Evolutionary conservation across 345 rosid genomes (phyloP).

Genomic region (Psidium guajava): DNA sequence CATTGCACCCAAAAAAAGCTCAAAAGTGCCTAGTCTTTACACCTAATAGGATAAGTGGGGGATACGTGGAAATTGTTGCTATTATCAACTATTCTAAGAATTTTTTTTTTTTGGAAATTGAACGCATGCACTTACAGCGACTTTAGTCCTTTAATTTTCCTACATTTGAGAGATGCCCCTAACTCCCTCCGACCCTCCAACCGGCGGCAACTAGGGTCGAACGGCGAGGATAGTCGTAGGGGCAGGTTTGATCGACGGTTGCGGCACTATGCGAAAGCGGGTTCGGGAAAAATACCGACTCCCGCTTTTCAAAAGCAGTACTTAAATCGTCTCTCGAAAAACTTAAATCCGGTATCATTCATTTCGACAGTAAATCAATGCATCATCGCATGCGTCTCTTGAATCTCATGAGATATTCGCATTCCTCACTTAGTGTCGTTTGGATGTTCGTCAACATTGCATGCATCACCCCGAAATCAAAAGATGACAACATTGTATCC

Average conservation of each 20-base stretch:
- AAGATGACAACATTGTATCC: neutral
- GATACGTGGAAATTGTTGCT: neutral
- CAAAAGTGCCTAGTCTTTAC: conserved; percentile 6
- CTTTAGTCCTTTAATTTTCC: neutral
- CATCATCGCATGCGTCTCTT: neutral
- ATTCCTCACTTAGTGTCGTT: neutral
- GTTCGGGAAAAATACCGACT: neutral
- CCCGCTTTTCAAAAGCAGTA: neutral
- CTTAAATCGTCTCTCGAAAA: neutral
- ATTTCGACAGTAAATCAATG: rapidly evolving
- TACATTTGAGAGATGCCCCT: neutral
- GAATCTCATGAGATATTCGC: neutral
- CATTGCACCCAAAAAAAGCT: neutral
- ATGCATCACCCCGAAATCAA: neutral
- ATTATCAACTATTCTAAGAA: neutral
- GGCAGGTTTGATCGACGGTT: neutral
- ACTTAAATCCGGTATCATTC: neutral
- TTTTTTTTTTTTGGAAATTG: neutral
- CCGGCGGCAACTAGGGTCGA: neutral
- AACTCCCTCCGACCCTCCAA: neutral
- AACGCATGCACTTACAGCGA: neutral
- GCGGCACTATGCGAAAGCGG: neutral
- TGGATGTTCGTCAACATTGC: neutral
- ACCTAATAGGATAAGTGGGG: conserved; percentile 2
- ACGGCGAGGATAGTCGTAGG: neutral